Evolutionary conservation across 306 rosid species (phyloP).

Genomic region (Prinsepia uniflora): DNA sequence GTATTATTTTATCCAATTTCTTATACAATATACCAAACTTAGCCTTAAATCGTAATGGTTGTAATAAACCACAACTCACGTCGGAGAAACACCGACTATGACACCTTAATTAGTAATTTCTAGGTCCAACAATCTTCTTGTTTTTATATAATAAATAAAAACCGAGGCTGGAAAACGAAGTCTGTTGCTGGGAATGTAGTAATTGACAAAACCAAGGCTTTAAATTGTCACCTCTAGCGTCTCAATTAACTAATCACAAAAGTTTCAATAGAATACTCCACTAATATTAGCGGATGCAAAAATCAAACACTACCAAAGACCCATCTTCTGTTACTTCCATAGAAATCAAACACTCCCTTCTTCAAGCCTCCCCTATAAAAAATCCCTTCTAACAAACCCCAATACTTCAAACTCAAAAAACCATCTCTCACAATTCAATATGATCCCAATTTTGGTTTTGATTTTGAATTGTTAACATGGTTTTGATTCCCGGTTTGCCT

Average conservation of each 20-base stretch:
- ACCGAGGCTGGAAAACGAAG: conserved; percentile 1
- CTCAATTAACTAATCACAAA: not conserved
- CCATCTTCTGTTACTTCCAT: not conserved
- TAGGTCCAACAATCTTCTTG: not conserved
- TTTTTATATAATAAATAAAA: not conserved
- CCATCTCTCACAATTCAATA: not conserved
- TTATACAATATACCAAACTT: too few relatives aligned
- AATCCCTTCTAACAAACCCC: not conserved
- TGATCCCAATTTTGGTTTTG: not conserved
- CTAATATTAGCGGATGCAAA: not conserved
- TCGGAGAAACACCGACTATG: not conserved
- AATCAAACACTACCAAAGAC: not conserved
- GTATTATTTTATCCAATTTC: too few relatives aligned
- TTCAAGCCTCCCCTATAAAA: not conserved
- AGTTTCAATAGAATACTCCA: not conserved
- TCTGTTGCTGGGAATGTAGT: not conserved
- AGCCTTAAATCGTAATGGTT: too few relatives aligned
- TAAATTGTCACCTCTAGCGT: not conserved
- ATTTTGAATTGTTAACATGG: conserved; percentile 30
- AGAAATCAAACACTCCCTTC: not conserved
- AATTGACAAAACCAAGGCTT: not conserved
- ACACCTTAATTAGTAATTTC: not conserved
- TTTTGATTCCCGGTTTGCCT: conserved; percentile 62
- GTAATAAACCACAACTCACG: not conserved
- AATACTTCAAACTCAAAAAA: not conserved